Conservation (phyloP, 306 rosid genomes). For the Cicer bijugum region DNA sequence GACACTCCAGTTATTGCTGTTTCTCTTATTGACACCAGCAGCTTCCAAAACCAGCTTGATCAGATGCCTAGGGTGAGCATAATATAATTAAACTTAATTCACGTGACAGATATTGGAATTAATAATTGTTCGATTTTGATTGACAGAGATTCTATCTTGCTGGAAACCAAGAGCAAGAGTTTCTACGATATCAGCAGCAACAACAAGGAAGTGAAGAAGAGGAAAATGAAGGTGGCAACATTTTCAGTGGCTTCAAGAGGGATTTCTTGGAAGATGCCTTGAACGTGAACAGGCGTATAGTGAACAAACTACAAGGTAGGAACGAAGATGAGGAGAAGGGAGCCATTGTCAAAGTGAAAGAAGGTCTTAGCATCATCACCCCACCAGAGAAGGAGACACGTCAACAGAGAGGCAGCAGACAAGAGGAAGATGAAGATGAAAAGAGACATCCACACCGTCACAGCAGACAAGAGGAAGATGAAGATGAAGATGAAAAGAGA, state of each 20-base stretch:
- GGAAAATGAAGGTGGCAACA: conserved; percentile 43
- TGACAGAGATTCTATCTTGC: conserved; percentile 70
- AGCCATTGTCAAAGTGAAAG: conserved; percentile 57
- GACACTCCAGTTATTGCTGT: conserved; percentile 46
- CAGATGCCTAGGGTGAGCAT: conserved; percentile 59
- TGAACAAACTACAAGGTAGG: conserved; percentile 47
- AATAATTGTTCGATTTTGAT: neutral
- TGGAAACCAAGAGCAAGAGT: conserved; percentile 61
- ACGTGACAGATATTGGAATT: neutral
- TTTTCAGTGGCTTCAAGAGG: conserved; percentile 52
- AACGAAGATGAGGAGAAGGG: conserved; percentile 51
- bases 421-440: neutral
- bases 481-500: neutral
- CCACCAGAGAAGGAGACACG: conserved; percentile 41
- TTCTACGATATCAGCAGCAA: conserved; percentile 26
- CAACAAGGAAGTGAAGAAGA: neutral
- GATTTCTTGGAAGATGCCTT: conserved; percentile 53
- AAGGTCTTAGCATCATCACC: conserved; percentile 48
- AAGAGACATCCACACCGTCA: neutral
- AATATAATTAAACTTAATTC: neutral
- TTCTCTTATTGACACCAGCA: conserved; percentile 51
- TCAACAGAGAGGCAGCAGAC: neutral
- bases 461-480: neutral
- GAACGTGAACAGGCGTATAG: conserved; percentile 47
- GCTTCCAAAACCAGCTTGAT: conserved; percentile 66